phyloP scores from a whole-genome alignment of 2,329 filamentous ascomycete species.

The Stachybotrys echinatus region DNA sequence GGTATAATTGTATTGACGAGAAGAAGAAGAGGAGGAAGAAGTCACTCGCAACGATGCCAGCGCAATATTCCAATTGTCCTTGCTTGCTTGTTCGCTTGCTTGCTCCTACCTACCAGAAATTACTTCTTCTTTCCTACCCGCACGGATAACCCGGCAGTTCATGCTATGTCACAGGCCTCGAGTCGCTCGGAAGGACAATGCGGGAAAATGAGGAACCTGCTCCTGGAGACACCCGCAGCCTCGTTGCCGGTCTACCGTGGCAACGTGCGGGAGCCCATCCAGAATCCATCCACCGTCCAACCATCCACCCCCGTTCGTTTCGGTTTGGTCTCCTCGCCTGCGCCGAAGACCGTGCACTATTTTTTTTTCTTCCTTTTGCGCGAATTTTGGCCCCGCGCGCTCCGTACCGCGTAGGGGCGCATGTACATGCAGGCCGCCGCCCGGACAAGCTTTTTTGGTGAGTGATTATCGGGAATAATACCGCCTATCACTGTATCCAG shows the following conservation, averaged over 20 bases:
- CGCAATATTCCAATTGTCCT: too few species aligned
- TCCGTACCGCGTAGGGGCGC: not conserved
- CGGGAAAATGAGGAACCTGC: not conserved
- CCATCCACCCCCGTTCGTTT: too few species aligned
- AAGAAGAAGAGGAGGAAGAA: too few species aligned
- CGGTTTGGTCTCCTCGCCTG: not conserved
- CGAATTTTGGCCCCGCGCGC: not conserved
- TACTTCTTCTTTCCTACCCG: too few species aligned
- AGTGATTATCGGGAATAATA: not conserved
- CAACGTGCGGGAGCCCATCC: too few species aligned
- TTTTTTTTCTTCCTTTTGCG: not conserved
- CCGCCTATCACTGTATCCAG: not conserved
- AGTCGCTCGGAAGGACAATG: not conserved
- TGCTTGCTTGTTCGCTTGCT: too few species aligned
- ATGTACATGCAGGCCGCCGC: not conserved
- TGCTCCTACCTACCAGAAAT: too few species aligned
- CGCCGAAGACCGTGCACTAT: not conserved
- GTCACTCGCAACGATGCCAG: too few species aligned
- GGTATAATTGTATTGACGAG: too few species aligned
- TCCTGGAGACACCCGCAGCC: not conserved
- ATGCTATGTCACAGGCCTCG: not conserved
- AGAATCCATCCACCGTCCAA: not conserved
- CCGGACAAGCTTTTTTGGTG: not conserved
- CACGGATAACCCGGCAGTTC: not conserved
- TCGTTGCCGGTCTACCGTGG: not conserved